Percentiles rank a stretch among this genome's conserved stretches.
Conservation (phyloP, 208 protist species). For the Leishmania braziliensis region DNA sequence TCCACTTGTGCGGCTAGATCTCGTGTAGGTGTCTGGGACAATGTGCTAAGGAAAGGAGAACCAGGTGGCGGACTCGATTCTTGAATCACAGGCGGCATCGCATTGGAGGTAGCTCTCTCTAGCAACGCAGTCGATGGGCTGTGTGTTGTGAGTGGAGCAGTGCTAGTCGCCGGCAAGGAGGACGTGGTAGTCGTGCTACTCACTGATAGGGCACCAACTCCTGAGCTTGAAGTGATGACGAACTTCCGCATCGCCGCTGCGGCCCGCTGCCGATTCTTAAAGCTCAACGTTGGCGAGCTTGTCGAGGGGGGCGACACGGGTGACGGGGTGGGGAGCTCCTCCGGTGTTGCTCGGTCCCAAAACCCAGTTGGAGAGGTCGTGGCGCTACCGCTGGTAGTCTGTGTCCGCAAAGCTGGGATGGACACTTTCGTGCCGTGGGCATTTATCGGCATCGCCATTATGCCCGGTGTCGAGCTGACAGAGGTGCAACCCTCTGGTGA, state of each 20-base stretch:
- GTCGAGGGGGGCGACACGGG: not conserved
- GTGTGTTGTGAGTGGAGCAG: not conserved
- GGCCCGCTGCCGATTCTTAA: conserved; percentile 24
- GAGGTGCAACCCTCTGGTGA: not conserved
- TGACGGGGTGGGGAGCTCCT: not conserved
- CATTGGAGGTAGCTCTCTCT: not conserved
- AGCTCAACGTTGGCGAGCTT: conserved; percentile 19
- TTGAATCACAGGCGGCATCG: not conserved
- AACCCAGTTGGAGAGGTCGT: not conserved
- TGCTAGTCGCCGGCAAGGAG: not conserved
- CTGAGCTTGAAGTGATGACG: not conserved
- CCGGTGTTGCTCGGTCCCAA: not conserved
- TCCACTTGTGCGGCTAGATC: not conserved
- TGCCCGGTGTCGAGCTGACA: not conserved
- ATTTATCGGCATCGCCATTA: not conserved
- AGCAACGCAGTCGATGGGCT: not conserved
- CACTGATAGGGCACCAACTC: not conserved
- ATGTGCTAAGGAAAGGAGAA: not conserved
- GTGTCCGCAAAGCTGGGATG: not conserved
- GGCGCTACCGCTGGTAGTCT: not conserved
- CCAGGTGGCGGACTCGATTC: not conserved
- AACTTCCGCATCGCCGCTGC: not conserved
- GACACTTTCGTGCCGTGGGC: not conserved
- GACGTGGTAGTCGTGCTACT: not conserved
- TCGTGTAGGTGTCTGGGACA: not conserved